phyloP scores from a whole-genome alignment of 2,329 filamentous ascomycete species.

The Diaporthe sp. region DNA sequence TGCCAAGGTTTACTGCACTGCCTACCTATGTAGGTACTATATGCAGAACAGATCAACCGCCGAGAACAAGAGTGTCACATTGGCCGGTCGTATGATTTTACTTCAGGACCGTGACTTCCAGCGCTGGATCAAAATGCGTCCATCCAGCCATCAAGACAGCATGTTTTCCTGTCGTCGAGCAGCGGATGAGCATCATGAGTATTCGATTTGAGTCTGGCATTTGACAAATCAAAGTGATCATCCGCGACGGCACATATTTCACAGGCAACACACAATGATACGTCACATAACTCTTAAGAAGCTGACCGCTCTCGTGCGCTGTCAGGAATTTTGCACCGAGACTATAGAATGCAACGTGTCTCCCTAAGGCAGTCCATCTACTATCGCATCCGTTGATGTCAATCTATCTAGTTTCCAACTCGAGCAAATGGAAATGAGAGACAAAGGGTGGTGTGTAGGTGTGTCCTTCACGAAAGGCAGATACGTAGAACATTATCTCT shows the following conservation, averaged over 20 bases:
- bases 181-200: neutral
- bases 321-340: neutral
- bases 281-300: neutral
- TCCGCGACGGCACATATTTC: neutral
- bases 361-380: neutral
- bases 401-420: neutral
- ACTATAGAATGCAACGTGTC: neutral
- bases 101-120: neutral
- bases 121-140: neutral
- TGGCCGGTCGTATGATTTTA: neutral
- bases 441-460: neutral
- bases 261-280: neutral
- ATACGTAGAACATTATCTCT: neutral
- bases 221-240: neutral
- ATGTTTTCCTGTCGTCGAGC: neutral
- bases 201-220: neutral
- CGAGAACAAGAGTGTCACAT: neutral
- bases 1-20: neutral
- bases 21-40: neutral
- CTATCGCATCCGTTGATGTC: neutral
- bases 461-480: neutral
- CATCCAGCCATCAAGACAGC: neutral
- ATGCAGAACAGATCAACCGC: neutral
- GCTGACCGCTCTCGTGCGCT: neutral
- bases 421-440: neutral